Percentiles rank a stretch among this genome's conserved stretches.
phyloP scores from a whole-genome alignment of 257 asterid species.

The Primulina eburnea region DNA sequence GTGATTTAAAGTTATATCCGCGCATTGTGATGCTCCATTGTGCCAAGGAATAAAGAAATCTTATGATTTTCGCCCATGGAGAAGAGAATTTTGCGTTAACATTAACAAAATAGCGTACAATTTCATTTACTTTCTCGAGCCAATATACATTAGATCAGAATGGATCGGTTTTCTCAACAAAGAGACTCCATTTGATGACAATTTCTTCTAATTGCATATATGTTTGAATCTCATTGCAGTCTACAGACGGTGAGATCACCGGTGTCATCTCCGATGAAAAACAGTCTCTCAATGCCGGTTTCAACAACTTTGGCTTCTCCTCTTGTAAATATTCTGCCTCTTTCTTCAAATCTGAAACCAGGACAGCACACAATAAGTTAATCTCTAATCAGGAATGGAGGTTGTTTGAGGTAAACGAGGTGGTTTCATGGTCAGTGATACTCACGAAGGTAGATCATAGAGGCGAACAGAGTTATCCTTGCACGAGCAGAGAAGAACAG shows the following conservation, averaged over 20 bases:
- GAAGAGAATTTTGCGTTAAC: neutral
- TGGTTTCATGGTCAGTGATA: neutral
- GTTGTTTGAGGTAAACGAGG: neutral
- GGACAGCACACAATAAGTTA: neutral
- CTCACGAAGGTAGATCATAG: constrained; percentile 55
- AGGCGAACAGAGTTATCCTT: constrained; percentile 40
- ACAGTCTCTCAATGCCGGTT: constrained; percentile 34
- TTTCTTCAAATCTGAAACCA: constrained; percentile 42
- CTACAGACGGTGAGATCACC: constrained; percentile 48
- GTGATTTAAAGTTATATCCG: too few species aligned
- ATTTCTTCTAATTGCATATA: too few species aligned
- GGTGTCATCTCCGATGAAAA: constrained; percentile 51
- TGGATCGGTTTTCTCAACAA: neutral
- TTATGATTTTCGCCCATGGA: neutral
- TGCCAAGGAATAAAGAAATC: neutral
- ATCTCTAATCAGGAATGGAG: neutral
- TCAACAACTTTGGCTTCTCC: constrained; percentile 26
- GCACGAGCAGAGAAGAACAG: constrained; percentile 44
- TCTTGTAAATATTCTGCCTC: constrained; percentile 49
- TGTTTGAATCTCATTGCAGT: neutral
- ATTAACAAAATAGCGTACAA: neutral
- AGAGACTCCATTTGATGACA: constrained; percentile 24
- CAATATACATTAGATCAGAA: too few species aligned
- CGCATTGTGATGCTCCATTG: too few species aligned
- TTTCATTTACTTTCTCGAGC: neutral